Evolutionary conservation across 2,329 filamentous ascomycete genomes (phyloP).

Genomic region (Sarocladium oryzae): DNA sequence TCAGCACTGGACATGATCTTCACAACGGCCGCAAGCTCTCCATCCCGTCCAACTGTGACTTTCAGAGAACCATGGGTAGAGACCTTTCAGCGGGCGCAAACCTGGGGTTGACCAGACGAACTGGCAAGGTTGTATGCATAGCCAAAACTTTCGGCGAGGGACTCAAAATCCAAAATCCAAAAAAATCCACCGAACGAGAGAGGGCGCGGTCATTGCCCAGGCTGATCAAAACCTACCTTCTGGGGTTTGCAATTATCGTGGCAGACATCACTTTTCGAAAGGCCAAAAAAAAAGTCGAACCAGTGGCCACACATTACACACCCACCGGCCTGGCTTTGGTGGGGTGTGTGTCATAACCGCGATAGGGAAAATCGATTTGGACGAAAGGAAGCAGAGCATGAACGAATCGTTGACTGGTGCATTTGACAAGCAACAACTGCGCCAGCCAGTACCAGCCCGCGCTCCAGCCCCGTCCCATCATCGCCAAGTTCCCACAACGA

Average conservation of each 20-base stretch:
- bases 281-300: constrained; percentile 1
- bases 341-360: neutral
- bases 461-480: constrained; percentile 1
- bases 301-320: constrained; percentile 8
- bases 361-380: constrained; percentile 4
- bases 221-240: neutral
- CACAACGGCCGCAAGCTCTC: neutral
- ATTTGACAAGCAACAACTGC: constrained; percentile 7
- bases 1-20: neutral
- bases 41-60: neutral
- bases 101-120: no score
- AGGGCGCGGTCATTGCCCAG: neutral
- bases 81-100: neutral
- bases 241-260: neutral
- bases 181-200: neutral
- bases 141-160: no score
- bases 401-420: neutral
- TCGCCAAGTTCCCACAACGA: constrained; percentile 6
- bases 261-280: constrained; percentile 9
- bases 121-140: no score
- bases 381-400: neutral
- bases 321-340: neutral
- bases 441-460: constrained; percentile 5
- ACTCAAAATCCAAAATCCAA: neutral
- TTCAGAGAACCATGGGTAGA: neutral